Percentiles rank a stretch among this genome's conserved stretches.
Evolutionary conservation across 495 filamentous ascomycete genomes (phyloP).

Genomic region (Aspergillus egyptiacus): DNA sequence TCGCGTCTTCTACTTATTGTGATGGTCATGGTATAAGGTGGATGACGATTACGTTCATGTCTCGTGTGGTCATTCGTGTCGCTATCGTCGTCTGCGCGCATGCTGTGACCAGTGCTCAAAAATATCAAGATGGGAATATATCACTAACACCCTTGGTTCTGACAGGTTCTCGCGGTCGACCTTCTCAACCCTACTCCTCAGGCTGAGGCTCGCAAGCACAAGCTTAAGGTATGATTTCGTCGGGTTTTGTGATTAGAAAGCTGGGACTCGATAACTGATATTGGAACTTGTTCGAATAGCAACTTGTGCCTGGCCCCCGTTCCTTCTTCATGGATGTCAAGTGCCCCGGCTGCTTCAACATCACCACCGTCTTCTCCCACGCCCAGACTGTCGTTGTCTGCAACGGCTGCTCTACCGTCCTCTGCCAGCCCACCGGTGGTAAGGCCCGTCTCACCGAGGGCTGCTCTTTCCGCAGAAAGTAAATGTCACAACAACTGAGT

Average conservation of each 20-base stretch:
- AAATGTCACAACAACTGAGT: slow-evolving; percentile 46
- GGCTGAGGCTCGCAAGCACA: slow-evolving; percentile 97
- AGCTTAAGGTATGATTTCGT: slow-evolving; percentile 80
- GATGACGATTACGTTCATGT: not conserved
- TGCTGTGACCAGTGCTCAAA: slow-evolving; percentile 10
- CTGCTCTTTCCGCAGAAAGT: slow-evolving; percentile 99
- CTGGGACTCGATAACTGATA: slow-evolving; percentile 14
- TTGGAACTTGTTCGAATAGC: slow-evolving; percentile 44
- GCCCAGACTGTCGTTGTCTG: slow-evolving; percentile 99
- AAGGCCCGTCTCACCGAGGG: slow-evolving; percentile 97
- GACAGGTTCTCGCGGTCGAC: slow-evolving; percentile 98
- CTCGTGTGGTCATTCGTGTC: slow-evolving; percentile 10
- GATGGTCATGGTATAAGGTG: not conserved
- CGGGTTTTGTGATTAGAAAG: not conserved
- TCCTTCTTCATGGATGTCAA: slow-evolving; percentile 99
- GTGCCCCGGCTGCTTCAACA: slow-evolving; percentile 99
- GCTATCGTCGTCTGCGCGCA: slow-evolving; percentile 16
- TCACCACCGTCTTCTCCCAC: slow-evolving; percentile 99
- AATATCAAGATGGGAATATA: slow-evolving; percentile 1
- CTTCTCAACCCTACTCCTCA: slow-evolving; percentile 96
- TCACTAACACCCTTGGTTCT: slow-evolving; percentile 19
- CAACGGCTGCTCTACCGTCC: slow-evolving; percentile 92
- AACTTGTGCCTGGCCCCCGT: slow-evolving; percentile 86
- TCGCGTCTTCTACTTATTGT: slow-evolving; percentile 6
- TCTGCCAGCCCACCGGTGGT: slow-evolving; percentile 97